Conservation (phyloP, 306 rosid species). For the Luffa acutangula region DNA sequence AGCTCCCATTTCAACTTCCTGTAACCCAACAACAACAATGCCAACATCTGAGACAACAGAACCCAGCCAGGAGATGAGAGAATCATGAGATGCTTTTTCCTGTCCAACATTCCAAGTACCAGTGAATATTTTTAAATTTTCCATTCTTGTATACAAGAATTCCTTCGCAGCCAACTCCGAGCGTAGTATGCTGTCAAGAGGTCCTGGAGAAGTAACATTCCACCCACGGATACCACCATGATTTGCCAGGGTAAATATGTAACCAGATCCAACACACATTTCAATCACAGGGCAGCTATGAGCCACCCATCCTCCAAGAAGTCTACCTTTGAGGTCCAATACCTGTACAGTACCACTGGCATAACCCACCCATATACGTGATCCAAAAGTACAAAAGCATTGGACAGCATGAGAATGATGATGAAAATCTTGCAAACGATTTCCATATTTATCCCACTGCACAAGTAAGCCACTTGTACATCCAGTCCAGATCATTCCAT, state of each 20-base stretch:
- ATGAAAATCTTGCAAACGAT: constrained; percentile 64
- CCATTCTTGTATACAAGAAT: constrained; percentile 66
- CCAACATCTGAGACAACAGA: constrained; percentile 65
- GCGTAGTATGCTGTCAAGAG: constrained; percentile 57
- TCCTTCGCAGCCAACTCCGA: constrained; percentile 82
- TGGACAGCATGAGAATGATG: constrained; percentile 68
- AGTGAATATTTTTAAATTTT: constrained; percentile 59
- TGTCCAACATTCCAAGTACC: constrained; percentile 99
- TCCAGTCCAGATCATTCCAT: constrained; percentile 91
- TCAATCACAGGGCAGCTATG: constrained; percentile 65
- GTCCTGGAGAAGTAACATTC: constrained; percentile 81
- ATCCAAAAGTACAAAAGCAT: constrained; percentile 74
- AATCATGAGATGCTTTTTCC: constrained; percentile 87
- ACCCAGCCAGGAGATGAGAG: constrained; percentile 85
- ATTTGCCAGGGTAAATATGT: constrained; percentile 66
- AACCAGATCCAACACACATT: constrained; percentile 63
- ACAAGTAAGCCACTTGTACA: constrained; percentile 78
- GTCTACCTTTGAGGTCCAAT: constrained; percentile 71
- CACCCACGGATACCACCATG: constrained; percentile 97
- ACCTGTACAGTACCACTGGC: constrained; percentile 62
- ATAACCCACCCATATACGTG: constrained; percentile 84
- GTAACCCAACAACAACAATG: constrained; percentile 90
- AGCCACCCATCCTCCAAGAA: constrained; percentile 81
- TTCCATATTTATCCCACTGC: constrained; percentile 91
- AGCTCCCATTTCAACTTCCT: constrained; percentile 99